A percentile compares a stretch with the other conserved stretches of the same genome.
phyloP scores from a whole-genome alignment of 2,329 filamentous ascomycete species.

The Ophiostoma angusticollis region DNA sequence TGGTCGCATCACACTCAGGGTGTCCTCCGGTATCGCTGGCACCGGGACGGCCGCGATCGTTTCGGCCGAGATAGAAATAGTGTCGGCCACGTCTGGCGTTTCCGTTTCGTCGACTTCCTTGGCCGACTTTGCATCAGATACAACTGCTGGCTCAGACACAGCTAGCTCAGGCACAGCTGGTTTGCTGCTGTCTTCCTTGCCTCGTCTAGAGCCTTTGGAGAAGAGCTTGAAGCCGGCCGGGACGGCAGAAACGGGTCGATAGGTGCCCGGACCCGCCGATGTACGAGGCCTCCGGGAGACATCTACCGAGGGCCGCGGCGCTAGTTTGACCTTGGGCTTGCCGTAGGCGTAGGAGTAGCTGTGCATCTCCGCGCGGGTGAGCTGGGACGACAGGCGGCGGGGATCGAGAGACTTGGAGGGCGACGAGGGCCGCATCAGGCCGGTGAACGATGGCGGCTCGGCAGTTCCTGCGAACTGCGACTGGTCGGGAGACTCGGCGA shows the following conservation, averaged over 20 bases:
- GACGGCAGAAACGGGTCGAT: slow-evolving; percentile 63
- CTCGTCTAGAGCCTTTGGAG: slow-evolving; percentile 42
- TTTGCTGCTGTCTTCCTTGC: slow-evolving; percentile 25
- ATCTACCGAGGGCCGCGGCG: slow-evolving; percentile 67
- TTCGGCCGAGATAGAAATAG: neutral
- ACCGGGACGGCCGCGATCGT: slow-evolving; percentile 19
- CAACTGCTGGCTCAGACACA: no score
- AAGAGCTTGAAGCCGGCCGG: slow-evolving; percentile 68
- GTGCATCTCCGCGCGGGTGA: slow-evolving; percentile 37
- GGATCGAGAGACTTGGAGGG: slow-evolving; percentile 32
- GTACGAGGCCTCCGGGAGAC: slow-evolving; percentile 47
- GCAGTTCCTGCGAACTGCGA: slow-evolving; percentile 36
- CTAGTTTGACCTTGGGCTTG: slow-evolving; percentile 80
- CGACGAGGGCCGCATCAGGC: slow-evolving; percentile 28
- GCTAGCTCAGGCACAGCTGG: no score
- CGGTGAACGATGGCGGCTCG: slow-evolving; percentile 23
- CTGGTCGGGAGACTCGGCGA: slow-evolving; percentile 37
- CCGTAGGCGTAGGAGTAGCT: slow-evolving; percentile 36
- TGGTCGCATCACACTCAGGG: slow-evolving; percentile 19
- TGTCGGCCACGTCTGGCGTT: neutral
- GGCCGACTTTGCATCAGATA: neutral
- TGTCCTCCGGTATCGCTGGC: slow-evolving; percentile 21
- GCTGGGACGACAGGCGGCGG: slow-evolving; percentile 38
- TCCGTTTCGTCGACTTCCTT: slow-evolving; percentile 3
- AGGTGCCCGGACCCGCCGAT: slow-evolving; percentile 43